Base-by-base conservation (phyloP, 2,329 filamentous ascomycete genomes). In the Blastomyces gilchristii region DNA sequence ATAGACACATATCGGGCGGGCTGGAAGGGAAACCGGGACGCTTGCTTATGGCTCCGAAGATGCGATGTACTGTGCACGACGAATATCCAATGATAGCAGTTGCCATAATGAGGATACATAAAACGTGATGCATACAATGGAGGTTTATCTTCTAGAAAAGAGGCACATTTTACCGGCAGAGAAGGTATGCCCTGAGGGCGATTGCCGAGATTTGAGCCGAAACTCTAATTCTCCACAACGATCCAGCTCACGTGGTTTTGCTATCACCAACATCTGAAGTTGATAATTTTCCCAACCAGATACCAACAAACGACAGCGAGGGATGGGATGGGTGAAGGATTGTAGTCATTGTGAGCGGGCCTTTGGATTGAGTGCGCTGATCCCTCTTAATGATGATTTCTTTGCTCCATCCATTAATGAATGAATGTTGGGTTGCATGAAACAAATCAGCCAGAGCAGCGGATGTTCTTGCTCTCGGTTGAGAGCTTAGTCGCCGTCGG, bases 171-270 rank as follows among this genome's bases (percentile, higher is more conserved):
- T 39, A 3, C 37, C 37, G 37, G 37, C 37, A 39, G 43, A 18
- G 7, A 45, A 6, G 16, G 43, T n/a, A 18, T 39, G 37, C 37
- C 37, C 37, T 12, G 37, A 45, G 18, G 0, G 43, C 41, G 43
- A 18, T 59, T 59, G 16, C 57, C 57, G 57, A 59, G 43, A 49
- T 59, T 14, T 47, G 43, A 59, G 57, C 57, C 57, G 57, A 59
- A 58, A 59, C 57, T 47, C 14, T 18, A 49, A 59, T 31, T 59
- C 25, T 59, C 56, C 41, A 16, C n/a, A 7, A 41, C 5, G 5
- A 12, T 12, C 25, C 11, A 22, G 12, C 9, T 14, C 53, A 56
- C 53, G 53, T 56, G 53, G 34, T 18, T 34, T n/a, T 9, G 12
- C 2, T n/a, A 22, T 56, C 18, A 2, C 31, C 53, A n/a, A 18